These are phyloP conservation scores for Penicillium brevicompactum DNA, from an alignment of 2,329 filamentous ascomycete genomes.

Conservation along the genomic window DNA sequence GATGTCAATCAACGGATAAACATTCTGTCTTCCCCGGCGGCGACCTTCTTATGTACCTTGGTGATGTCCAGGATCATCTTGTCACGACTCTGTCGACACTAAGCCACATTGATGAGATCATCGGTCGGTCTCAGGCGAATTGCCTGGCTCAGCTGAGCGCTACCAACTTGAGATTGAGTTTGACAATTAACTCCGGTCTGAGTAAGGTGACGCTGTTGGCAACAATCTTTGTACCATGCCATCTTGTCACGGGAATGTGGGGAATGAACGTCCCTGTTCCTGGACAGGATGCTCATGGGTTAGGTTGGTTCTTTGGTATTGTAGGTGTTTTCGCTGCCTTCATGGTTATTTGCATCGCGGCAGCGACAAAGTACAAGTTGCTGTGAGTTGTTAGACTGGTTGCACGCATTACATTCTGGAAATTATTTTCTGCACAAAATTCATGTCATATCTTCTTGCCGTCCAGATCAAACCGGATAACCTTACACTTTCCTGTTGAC, in stretches of 20 bases:
- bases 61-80: constrained; percentile 97
- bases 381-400: constrained; percentile 27
- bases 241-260: constrained; percentile 71
- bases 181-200: constrained; percentile 79
- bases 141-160: constrained; percentile 92
- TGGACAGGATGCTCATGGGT: constrained; percentile 34
- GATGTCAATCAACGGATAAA: constrained; percentile 79
- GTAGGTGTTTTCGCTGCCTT: constrained; percentile 45
- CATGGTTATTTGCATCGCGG: constrained; percentile 35
- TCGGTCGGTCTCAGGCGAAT: constrained; percentile 87
- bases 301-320: constrained; percentile 53
- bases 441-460: too few species aligned
- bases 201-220: constrained; percentile 93
- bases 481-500: too few species aligned
- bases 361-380: constrained; percentile 38
- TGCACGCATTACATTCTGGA: too few species aligned
- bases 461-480: too few species aligned
- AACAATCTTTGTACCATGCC: constrained; percentile 89
- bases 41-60: constrained; percentile 91
- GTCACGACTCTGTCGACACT: constrained; percentile 97
- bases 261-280: constrained; percentile 55
- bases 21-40: constrained; percentile 90
- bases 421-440: too few species aligned
- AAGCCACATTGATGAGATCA: constrained; percentile 93
- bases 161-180: constrained; percentile 83